phyloP scores from a whole-genome alignment of 1,284 basidiomycete species.

The Ustilago loliicola region DNA sequence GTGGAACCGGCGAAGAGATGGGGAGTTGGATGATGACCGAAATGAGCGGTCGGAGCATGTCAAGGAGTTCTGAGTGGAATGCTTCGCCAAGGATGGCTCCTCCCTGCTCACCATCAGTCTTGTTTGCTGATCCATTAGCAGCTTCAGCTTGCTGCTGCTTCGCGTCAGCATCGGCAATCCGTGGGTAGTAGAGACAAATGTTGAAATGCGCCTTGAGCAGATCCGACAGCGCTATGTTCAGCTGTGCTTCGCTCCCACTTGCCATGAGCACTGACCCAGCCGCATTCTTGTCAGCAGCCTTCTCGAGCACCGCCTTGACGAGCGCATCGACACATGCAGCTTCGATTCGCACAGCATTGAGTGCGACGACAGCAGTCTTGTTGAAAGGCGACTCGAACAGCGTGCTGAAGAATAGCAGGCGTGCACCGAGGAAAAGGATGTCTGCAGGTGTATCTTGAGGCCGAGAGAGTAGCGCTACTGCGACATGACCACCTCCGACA shows the following conservation, averaged over 20 bases:
- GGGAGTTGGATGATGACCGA: constrained; percentile 43
- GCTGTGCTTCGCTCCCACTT: constrained; percentile 41
- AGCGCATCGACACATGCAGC: constrained; percentile 38
- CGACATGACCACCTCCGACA: constrained; percentile 48
- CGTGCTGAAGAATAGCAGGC: constrained; percentile 65
- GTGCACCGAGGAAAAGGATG: constrained; percentile 56
- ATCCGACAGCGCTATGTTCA: constrained; percentile 54
- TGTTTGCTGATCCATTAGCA: neutral
- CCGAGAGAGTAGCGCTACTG: constrained; percentile 38
- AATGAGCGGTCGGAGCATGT: constrained; percentile 52
- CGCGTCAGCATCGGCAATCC: constrained; percentile 38
- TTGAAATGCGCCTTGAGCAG: constrained; percentile 65
- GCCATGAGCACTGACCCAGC: constrained; percentile 21
- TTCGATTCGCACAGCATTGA: constrained; percentile 39
- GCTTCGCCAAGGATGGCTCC: constrained; percentile 44
- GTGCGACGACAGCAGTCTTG: constrained; percentile 50
- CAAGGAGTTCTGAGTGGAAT: constrained; percentile 43
- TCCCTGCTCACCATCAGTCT: neutral
- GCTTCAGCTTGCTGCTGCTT: constrained; percentile 26
- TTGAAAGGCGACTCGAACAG: constrained; percentile 62
- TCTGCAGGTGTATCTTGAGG: constrained; percentile 48
- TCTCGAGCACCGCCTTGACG: constrained; percentile 26
- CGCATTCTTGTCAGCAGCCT: constrained; percentile 15
- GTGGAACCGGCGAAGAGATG: constrained; percentile 29
- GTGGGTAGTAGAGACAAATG: constrained; percentile 62